These are phyloP conservation scores for Tetratostichococcus sp. DNA, from an alignment of 139 green algal species.

Conservation along the genomic window DNA sequence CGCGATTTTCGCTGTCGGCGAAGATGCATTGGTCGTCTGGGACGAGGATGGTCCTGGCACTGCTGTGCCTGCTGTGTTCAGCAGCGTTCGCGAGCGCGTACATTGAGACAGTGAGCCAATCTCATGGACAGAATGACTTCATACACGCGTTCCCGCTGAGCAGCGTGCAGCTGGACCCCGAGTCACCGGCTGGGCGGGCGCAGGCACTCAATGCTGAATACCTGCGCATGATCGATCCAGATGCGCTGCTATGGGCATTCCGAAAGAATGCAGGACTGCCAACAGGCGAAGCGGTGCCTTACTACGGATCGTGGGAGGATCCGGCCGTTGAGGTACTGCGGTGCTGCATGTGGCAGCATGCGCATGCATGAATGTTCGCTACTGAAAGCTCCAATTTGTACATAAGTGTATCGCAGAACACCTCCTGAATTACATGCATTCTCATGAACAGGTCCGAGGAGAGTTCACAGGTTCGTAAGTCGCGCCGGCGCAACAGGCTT, in stretches of 20 bases:
- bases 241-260: constrained; percentile 47
- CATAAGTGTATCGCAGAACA: no score
- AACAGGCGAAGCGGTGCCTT: constrained; percentile 27
- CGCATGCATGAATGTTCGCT: no score
- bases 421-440: no score
- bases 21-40: no score
- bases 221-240: constrained; percentile 37
- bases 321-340: constrained; percentile 39
- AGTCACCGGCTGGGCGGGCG: constrained; percentile 9
- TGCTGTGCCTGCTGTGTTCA: no score
- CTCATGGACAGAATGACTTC: no score
- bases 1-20: no score
- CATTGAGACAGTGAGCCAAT: no score
- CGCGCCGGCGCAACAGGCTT: no score
- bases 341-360: constrained; percentile 7
- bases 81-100: no score
- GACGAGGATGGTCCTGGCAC: no score
- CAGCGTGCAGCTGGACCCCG: neutral
- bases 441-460: neutral
- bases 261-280: constrained; percentile 33
- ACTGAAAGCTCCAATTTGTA: no score
- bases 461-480: constrained; percentile 28
- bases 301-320: constrained; percentile 49
- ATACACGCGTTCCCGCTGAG: neutral
- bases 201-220: constrained; percentile 39